Conservation (phyloP, 768 basidiomycete genomes). For the Lactarius psammicola region DNA sequence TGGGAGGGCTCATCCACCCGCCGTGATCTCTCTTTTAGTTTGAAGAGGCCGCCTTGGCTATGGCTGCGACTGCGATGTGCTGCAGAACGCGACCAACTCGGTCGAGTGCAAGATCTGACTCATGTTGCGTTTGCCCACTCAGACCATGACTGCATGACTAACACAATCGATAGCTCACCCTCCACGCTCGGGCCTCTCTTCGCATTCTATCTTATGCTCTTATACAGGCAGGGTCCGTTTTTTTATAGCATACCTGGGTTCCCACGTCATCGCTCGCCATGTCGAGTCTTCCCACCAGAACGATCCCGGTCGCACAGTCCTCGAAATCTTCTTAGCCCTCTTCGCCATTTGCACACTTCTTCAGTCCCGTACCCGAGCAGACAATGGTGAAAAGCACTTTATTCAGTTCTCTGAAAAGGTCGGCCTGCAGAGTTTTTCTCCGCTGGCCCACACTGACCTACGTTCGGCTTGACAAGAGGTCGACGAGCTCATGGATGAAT, state of each 20-base stretch:
- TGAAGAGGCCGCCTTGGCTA: no score
- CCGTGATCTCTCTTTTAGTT: no score
- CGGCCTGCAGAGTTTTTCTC: no score
- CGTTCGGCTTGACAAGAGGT: conserved; percentile 66
- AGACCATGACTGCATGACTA: conserved; percentile 8
- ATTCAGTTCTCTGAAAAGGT: conserved; percentile 90
- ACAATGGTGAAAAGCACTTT: conserved; percentile 82
- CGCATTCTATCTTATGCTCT: conserved; percentile 60
- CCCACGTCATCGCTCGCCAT: conserved; percentile 81
- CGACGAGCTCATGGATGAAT: conserved; percentile 94
- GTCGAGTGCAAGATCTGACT: no score
- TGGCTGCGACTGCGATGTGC: no score
- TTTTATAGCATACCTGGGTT: conserved; percentile 76
- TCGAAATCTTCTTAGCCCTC: no score
- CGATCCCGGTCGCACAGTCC: conserved; percentile 90
- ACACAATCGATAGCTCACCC: conserved; percentile 37
- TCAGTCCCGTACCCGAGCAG: conserved; percentile 85
- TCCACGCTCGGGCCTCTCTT: conserved; percentile 53
- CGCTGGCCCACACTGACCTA: background rate
- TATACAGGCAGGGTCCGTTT: conserved; percentile 62
- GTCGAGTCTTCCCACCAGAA: conserved; percentile 94
- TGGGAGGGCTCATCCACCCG: no score
- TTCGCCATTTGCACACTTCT: conserved; percentile 91
- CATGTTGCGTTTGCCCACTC: background rate
- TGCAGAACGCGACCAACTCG: no score